Percentiles rank a stretch among this genome's conserved stretches.
Conservation (phyloP, 1,139 yeast genomes). For the Candida dubliniensis region DNA sequence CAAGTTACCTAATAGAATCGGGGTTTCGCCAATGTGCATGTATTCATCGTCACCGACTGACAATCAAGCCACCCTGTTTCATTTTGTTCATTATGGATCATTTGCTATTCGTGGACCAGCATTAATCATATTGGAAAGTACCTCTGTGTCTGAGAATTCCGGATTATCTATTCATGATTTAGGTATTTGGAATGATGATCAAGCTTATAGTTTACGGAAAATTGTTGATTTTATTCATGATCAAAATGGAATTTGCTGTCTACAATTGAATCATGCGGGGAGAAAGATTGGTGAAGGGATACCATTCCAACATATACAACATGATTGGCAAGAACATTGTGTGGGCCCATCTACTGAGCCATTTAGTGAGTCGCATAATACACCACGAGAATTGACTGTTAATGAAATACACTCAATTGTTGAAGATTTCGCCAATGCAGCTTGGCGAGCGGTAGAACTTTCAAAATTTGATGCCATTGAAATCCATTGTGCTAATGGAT, state of each 20-base stretch:
- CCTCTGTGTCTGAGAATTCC: conserved; percentile 44
- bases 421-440: conserved; percentile 40
- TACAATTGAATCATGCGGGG: conserved; percentile 58
- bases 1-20: conserved; percentile 46
- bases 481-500: conserved; percentile 54
- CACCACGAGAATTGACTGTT: conserved; percentile 31
- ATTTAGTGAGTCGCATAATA: conserved; percentile 24
- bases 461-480: conserved; percentile 48
- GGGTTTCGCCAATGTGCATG: conserved; percentile 63
- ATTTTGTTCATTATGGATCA: conserved; percentile 43
- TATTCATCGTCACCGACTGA: conserved; percentile 40
- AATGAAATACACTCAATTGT: conserved; percentile 35
- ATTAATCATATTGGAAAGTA: conserved; percentile 52
- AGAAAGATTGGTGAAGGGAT: conserved; percentile 49
- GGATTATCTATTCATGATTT: conserved; percentile 46
- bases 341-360: conserved; percentile 48
- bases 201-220: conserved; percentile 45
- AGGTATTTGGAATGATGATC: conserved; percentile 53
- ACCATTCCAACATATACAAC: conserved; percentile 16
- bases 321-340: conserved; percentile 21
- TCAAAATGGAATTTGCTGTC: conserved; percentile 47
- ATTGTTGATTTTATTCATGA: conserved; percentile 56
- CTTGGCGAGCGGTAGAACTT: conserved; percentile 44
- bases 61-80: conserved; percentile 43
- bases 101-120: conserved; percentile 51